Percentiles rank a stretch among this genome's conserved stretches.
Conservation (phyloP, 495 filamentous ascomycete species). For the Podospora pseudopauciseta region DNA sequence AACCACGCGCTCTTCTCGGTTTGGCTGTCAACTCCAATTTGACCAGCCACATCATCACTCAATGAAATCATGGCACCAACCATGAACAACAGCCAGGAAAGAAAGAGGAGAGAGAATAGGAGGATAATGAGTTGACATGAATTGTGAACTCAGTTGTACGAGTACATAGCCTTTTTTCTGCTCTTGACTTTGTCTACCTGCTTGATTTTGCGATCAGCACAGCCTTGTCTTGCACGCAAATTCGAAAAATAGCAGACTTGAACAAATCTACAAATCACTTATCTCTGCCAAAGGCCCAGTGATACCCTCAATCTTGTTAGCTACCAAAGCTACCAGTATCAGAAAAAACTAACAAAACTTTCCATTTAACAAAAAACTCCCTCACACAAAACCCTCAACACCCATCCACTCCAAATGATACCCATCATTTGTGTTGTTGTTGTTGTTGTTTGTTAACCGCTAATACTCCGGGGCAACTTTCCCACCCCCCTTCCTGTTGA, state of each 20-base stretch:
- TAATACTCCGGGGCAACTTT: background rate
- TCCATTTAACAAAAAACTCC: background rate
- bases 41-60: too few species aligned
- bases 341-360: constrained; percentile 1
- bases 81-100: too few species aligned
- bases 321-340: background rate
- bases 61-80: too few species aligned
- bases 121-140: background rate
- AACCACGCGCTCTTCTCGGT: too few species aligned
- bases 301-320: background rate
- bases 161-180: background rate
- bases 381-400: constrained; percentile 3
- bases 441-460: background rate
- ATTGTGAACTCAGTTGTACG: background rate
- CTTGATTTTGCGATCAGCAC: background rate
- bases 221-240: background rate
- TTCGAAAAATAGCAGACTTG: background rate
- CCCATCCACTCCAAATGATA: constrained; percentile 21
- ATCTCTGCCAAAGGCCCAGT: background rate
- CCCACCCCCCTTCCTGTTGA: background rate
- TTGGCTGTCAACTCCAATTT: too few species aligned
- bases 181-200: background rate
- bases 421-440: constrained; percentile 31
- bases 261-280: background rate
- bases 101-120: background rate